These are phyloP conservation scores for Carpinus fangiana DNA, from an alignment of 306 rosid species.

Conservation along the genomic window DNA sequence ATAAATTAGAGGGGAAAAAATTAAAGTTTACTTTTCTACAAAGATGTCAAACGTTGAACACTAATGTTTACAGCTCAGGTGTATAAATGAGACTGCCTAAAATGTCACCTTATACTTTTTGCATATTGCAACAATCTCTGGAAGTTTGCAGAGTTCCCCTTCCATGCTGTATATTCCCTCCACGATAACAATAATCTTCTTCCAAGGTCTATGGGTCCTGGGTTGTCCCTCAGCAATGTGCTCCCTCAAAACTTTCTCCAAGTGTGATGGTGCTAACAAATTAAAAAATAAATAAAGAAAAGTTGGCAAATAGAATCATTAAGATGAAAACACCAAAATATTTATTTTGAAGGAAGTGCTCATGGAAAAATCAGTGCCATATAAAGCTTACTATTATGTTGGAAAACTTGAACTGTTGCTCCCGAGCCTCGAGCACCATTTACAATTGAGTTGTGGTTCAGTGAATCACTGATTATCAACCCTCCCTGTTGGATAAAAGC, in stretches of 20 bases:
- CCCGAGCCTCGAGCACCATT: slow-evolving; percentile 96
- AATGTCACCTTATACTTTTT: slow-evolving; percentile 69
- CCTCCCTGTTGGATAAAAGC: slow-evolving; percentile 54
- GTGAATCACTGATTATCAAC: slow-evolving; percentile 85
- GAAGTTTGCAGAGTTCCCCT: slow-evolving; percentile 94
- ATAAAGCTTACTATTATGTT: slow-evolving; percentile 56
- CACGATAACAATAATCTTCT: slow-evolving; percentile 81
- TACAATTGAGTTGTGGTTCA: slow-evolving; percentile 87
- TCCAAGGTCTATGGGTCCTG: slow-evolving; percentile 93
- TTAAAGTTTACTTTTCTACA: neutral
- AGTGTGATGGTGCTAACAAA: slow-evolving; percentile 66
- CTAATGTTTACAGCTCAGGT: neutral
- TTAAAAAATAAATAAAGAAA: neutral
- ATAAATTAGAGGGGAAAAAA: neutral
- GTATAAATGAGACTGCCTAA: neutral
- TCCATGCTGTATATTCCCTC: slow-evolving; percentile 99
- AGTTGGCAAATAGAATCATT: neutral
- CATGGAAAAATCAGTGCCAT: neutral
- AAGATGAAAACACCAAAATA: neutral
- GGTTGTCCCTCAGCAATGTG: slow-evolving; percentile 95
- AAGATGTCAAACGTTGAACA: neutral
- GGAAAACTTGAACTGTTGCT: slow-evolving; percentile 89
- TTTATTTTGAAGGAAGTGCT: neutral
- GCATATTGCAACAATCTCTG: slow-evolving; percentile 87
- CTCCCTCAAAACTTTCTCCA: slow-evolving; percentile 88